These are phyloP conservation scores for Bryoglossum gracile DNA, from an alignment of 495 filamentous ascomycete genomes.

Conservation along the genomic window DNA sequence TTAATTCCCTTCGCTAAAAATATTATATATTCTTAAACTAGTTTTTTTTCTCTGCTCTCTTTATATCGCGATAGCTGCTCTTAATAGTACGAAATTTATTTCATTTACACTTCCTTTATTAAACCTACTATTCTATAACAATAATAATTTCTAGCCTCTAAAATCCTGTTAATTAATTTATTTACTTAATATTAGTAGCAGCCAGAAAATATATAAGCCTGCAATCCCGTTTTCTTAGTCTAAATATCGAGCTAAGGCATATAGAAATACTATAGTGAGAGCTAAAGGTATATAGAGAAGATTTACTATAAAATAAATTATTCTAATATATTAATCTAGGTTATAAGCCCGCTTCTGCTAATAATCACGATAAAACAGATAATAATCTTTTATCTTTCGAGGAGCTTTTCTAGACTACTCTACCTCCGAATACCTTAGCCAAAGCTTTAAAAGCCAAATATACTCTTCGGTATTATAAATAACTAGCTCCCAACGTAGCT, in stretches of 20 bases:
- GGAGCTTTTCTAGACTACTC: neutral
- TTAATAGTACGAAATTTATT: conserved; percentile 15
- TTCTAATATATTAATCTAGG: neutral
- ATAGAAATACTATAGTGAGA: neutral
- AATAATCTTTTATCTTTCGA: neutral
- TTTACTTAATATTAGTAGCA: neutral
- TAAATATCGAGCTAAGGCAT: too few relatives aligned
- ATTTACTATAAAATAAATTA: neutral
- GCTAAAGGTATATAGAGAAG: neutral
- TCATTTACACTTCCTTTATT: conserved; percentile 10
- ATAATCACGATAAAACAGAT: neutral
- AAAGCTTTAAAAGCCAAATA: neutral
- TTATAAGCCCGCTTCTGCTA: neutral
- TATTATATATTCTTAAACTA: conserved; percentile 11
- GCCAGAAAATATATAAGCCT: neutral
- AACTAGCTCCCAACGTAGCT: neutral
- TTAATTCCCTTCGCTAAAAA: conserved; percentile 14
- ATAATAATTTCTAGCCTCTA: neutral
- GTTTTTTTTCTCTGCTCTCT: conserved; percentile 7
- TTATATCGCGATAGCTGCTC: conserved; percentile 14
- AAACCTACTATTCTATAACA: neutral
- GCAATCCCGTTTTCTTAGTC: too few relatives aligned
- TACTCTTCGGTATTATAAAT: neutral
- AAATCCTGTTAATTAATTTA: too few relatives aligned
- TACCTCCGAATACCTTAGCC: neutral